Base-by-base conservation (phyloP, 192 early-diverging fungal species). In the Geosiphon pyriformis region DNA sequence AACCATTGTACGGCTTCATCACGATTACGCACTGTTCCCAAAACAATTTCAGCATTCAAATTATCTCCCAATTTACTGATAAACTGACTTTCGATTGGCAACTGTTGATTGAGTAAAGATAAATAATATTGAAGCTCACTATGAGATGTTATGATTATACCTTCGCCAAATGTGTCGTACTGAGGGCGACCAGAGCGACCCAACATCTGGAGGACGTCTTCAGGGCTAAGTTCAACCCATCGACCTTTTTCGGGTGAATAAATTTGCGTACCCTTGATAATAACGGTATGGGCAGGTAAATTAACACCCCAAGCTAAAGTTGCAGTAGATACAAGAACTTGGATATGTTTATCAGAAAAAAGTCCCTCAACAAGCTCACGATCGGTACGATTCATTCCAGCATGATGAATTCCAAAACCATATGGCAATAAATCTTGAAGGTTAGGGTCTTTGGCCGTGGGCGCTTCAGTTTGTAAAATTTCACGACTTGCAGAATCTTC, bases 291-390 rank as follows among this genome's bases (percentile, higher is more conserved):
- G 10, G 96, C 96, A 11, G 96, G 96, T 68, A 98, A 82, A 63
- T 98, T 98, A 64, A 98, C 96, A 83, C 96, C 96, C 96, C 96
- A 98, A 46, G 96, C 96, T 55, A 98, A 77, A 0, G 96, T 98
- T 4, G 96, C 96, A 8, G 96, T 98, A 17, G 94, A 96, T 46
- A 92, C 91, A 31, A 98, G 82, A 6, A 98, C 93, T 72, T 93
- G 88, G 59, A 98, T 80, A 63, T 94, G 91, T 1, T 92, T 89
- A 61, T 90, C 93, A 17, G 80, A 85, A 76, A 96, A 98, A 78
- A 98, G 70, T 32, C 96, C 93, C 72, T 98, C 96, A 0, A 96
- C 90, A 26, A 91, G 72, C n/a, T 87, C 89, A 66, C 95, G 90
- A 76, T 98, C 96, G 29, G 87, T 77, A 58, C 94, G 87, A 20